A percentile compares a stretch with the other conserved stretches of the same genome.
phyloP scores from a whole-genome alignment of 2,329 filamentous ascomycete genomes.

The Aspergillus brasiliensis region DNA sequence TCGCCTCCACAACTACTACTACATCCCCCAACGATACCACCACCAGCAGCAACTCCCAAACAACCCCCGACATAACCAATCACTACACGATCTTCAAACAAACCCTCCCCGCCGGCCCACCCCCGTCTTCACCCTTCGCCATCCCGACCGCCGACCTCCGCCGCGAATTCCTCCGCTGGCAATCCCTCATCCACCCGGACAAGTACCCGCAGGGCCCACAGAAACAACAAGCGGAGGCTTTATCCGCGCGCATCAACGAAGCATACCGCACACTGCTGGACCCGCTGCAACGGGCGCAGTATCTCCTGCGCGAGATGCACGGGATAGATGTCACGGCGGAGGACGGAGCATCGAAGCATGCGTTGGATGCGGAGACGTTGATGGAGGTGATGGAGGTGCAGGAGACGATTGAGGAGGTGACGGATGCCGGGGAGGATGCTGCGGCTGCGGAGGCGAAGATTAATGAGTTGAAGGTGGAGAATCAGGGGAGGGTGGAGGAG shows the following conservation, averaged over 20 bases:
- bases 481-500: conserved; percentile 65
- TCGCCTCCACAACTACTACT: conserved; percentile 18
- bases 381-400: conserved; percentile 84
- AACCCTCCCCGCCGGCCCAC: conserved; percentile 75
- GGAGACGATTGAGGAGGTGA: conserved; percentile 70
- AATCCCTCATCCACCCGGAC: conserved; percentile 56
- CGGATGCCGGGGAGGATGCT: conserved; percentile 9
- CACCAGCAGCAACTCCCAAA: no score
- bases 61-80: conserved; percentile 50
- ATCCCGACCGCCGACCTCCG: conserved; percentile 72
- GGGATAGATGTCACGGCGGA: conserved; percentile 73
- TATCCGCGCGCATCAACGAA: conserved; percentile 84
- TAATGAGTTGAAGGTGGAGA: conserved; percentile 65
- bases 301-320: conserved; percentile 67
- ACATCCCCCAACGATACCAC: conserved; percentile 11
- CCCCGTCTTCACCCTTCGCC: conserved; percentile 73
- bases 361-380: conserved; percentile 70
- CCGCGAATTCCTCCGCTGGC: conserved; percentile 82
- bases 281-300: conserved; percentile 83
- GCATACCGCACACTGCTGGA: conserved; percentile 83
- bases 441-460: conserved; percentile 62
- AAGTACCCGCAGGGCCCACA: conserved; percentile 50
- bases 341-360: conserved; percentile 71
- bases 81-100: conserved; percentile 88
- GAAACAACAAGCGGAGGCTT: conserved; percentile 68